Conservation (phyloP, 495 filamentous ascomycete species). For the Rhypophila decipiens region DNA sequence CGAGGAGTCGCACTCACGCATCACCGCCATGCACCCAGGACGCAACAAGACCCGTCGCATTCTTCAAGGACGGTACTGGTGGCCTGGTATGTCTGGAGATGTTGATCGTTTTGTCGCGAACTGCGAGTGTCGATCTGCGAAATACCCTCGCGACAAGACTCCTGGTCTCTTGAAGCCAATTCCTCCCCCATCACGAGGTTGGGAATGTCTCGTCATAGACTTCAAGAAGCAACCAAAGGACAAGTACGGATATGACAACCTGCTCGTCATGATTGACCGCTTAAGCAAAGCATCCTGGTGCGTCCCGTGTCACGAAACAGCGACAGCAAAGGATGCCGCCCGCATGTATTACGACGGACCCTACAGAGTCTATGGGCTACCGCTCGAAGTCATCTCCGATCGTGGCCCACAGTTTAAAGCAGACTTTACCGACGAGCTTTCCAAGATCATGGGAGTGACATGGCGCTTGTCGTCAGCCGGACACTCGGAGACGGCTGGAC, state of each 20-base stretch:
- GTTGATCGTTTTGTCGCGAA: background rate
- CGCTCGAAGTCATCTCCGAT: too few species aligned
- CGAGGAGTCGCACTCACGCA: background rate
- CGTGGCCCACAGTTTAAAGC: too few species aligned
- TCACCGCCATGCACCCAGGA: background rate
- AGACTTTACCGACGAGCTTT: too few species aligned
- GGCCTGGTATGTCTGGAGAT: background rate
- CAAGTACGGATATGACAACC: conserved; percentile 1
- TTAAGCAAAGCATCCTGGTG: background rate
- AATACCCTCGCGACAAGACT: background rate
- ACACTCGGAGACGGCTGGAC: too few species aligned
- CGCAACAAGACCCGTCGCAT: conserved; percentile 1
- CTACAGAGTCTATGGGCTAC: too few species aligned
- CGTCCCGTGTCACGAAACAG: background rate
- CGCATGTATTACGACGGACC: too few species aligned
- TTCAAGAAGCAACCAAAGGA: conserved; percentile 4
- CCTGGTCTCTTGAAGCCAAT: conserved; percentile 2
- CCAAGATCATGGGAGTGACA: too few species aligned
- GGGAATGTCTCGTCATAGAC: background rate
- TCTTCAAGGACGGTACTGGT: background rate
- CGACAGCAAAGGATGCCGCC: too few species aligned
- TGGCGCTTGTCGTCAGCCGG: too few species aligned
- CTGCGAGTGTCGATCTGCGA: background rate
- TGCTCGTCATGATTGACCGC: background rate
- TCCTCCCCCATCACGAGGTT: background rate